Evolutionary conservation across 495 filamentous ascomycete species (phyloP).

Genomic region (Staphylotrichum tortipilum): DNA sequence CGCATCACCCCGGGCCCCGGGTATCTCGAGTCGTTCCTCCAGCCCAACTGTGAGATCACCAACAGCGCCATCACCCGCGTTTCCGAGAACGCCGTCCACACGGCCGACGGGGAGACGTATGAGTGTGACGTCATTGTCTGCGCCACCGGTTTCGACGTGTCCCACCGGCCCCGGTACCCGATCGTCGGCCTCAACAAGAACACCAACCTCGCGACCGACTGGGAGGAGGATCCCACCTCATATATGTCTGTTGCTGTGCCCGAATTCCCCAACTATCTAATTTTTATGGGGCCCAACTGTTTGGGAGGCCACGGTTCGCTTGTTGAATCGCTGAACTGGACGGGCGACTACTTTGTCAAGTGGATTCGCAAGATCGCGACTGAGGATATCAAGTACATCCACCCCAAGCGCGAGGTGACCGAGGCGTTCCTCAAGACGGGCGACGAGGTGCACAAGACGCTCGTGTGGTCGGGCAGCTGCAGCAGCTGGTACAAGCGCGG

Average conservation of each 20-base stretch:
- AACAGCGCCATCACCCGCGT: constrained; percentile 47
- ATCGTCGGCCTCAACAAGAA: constrained; percentile 40
- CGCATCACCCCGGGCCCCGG: constrained; percentile 63
- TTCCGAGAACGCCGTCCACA: constrained; percentile 48
- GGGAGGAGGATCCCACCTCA: constrained; percentile 43
- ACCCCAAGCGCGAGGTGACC: constrained; percentile 43
- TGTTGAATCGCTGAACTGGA: constrained; percentile 4
- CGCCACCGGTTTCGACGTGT: constrained; percentile 56
- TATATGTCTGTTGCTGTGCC: constrained; percentile 57
- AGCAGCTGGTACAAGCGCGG: constrained; percentile 64
- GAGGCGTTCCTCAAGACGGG: constrained; percentile 56
- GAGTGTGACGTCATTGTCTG: constrained; percentile 56
- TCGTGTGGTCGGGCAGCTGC: constrained; percentile 55
- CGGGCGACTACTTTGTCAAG: constrained; percentile 38
- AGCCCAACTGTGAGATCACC: constrained; percentile 56
- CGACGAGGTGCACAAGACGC: constrained; percentile 53
- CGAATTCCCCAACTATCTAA: constrained; percentile 58
- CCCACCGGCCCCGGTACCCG: constrained; percentile 51
- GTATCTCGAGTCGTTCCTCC: constrained; percentile 59
- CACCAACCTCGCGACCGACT: constrained; percentile 40
- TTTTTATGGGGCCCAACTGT: constrained; percentile 49
- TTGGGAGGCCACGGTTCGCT: constrained; percentile 44
- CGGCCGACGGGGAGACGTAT: constrained; percentile 41
- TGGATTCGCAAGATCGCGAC: constrained; percentile 53
- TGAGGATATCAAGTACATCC: constrained; percentile 55